Evolutionary conservation across 2,329 filamentous ascomycete genomes (phyloP).

Genomic region (Aspergillus sergii): DNA sequence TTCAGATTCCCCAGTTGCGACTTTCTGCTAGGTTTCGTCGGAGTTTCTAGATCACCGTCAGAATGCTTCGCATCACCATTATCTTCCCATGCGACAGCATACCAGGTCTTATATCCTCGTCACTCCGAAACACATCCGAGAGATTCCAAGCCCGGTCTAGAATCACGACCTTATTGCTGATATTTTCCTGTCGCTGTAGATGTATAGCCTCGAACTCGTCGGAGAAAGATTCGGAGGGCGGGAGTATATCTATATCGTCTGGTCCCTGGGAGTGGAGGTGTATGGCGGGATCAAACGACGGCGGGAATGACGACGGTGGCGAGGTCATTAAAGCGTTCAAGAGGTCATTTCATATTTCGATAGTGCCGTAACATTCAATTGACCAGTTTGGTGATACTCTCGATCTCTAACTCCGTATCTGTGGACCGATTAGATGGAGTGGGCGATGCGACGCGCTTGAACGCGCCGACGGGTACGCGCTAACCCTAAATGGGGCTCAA

Average conservation of each 20-base stretch:
- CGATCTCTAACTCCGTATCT: neutral
- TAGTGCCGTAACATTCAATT: neutral
- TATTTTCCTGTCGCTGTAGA: constrained; percentile 34
- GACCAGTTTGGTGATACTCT: neutral
- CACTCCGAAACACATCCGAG: constrained; percentile 46
- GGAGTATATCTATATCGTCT: constrained; percentile 21
- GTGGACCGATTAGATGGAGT: constrained; percentile 2
- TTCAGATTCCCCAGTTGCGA: constrained; percentile 16
- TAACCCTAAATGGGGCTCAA: neutral
- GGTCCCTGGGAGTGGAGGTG: constrained; percentile 51
- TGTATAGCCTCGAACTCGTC: constrained; percentile 46
- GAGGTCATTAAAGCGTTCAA: constrained; percentile 33
- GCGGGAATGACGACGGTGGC: constrained; percentile 41
- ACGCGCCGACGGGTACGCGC: constrained; percentile 23
- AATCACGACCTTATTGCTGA: constrained; percentile 43
- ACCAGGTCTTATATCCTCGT: constrained; percentile 44
- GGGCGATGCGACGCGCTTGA: constrained; percentile 13
- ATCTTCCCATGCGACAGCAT: constrained; percentile 4
- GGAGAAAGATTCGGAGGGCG: constrained; percentile 36
- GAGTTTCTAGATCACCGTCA: constrained; percentile 35
- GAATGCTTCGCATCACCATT: constrained; percentile 1
- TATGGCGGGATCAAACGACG: constrained; percentile 56
- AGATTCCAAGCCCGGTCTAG: constrained; percentile 47
- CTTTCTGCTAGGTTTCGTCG: constrained; percentile 32
- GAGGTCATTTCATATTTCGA: constrained; percentile 2